Evolutionary conservation across 257 asterid species (phyloP).

Genomic region (Cynanchum wilfordii): DNA sequence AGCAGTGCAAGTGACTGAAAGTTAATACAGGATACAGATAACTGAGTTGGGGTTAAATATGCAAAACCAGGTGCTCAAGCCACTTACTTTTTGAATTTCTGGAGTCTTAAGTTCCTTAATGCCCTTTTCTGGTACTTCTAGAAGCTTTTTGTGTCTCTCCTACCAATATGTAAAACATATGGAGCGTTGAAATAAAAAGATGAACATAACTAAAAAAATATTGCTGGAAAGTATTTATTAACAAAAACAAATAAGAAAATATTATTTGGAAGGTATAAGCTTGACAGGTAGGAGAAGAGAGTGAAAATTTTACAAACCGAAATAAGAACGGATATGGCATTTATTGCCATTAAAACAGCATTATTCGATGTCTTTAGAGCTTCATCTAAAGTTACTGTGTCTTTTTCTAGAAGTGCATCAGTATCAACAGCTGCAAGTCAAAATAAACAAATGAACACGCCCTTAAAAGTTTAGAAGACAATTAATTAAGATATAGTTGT

Average conservation of each 20-base stretch:
- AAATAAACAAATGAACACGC: slow-evolving; percentile 6
- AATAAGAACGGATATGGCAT: slow-evolving; percentile 65
- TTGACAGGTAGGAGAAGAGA: slow-evolving; percentile 17
- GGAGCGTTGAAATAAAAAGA: slow-evolving; percentile 12
- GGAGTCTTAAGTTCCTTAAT: slow-evolving; percentile 50
- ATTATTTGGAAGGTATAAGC: slow-evolving; percentile 10
- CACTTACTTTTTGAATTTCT: slow-evolving; percentile 53
- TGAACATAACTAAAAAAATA: slow-evolving; percentile 9
- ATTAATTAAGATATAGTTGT: neutral
- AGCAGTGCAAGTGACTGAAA: neutral
- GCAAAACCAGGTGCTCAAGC: slow-evolving; percentile 8
- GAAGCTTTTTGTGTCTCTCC: slow-evolving; percentile 61
- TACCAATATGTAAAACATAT: slow-evolving; percentile 30
- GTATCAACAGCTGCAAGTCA: slow-evolving; percentile 82
- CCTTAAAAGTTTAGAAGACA: neutral
- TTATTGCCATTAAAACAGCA: slow-evolving; percentile 88
- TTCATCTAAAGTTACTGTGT: slow-evolving; percentile 88
- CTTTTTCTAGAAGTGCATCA: slow-evolving; percentile 78
- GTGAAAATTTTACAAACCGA: slow-evolving; percentile 49
- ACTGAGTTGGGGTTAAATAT: neutral
- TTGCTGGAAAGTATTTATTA: neutral
- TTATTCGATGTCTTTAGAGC: slow-evolving; percentile 71
- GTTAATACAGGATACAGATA: too few relatives aligned
- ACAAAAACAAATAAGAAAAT: neutral
- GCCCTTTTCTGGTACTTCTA: slow-evolving; percentile 35